Evolutionary conservation across 371 early-diverging fungal genomes (phyloP).

Genomic region (Circinella minor): DNA sequence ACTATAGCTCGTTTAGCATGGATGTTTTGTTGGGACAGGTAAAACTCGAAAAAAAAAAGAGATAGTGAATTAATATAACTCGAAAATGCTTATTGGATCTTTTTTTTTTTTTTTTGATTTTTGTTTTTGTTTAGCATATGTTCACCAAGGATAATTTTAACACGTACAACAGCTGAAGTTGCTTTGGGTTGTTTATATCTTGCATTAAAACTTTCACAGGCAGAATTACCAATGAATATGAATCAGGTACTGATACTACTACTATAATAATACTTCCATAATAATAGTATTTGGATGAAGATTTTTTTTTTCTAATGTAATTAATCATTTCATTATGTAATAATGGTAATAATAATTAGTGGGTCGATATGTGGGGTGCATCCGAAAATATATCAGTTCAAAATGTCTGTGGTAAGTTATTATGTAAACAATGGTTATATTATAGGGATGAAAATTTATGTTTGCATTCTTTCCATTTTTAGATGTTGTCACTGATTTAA

Average conservation of each 20-base stretch:
- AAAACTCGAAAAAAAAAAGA: not conserved
- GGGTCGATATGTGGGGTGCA: slow-evolving; percentile 55
- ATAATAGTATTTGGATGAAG: too few relatives aligned
- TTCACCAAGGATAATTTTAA: slow-evolving; percentile 45
- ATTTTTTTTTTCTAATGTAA: too few relatives aligned
- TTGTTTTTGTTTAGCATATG: slow-evolving; percentile 31
- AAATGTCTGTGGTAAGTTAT: slow-evolving; percentile 36
- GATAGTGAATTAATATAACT: too few relatives aligned
- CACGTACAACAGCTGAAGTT: slow-evolving; percentile 38
- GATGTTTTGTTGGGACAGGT: slow-evolving; percentile 53
- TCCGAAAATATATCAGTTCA: slow-evolving; percentile 54
- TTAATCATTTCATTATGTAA: too few relatives aligned
- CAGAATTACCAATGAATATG: slow-evolving; percentile 49
- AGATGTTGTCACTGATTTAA: slow-evolving; percentile 44
- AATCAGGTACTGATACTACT: slow-evolving; percentile 26
- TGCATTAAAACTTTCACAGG: slow-evolving; percentile 38
- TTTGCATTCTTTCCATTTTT: not conserved
- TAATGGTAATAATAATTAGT: slow-evolving; percentile 10
- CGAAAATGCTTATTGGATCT: too few relatives aligned
- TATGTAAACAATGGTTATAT: not conserved
- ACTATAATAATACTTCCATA: not conserved
- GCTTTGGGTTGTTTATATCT: slow-evolving; percentile 54
- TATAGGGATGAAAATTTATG: too few relatives aligned
- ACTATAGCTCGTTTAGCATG: slow-evolving; percentile 46
- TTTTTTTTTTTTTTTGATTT: too few relatives aligned